Base-by-base conservation (phyloP, 2,329 filamentous ascomycete genomes). In the Salinomyces thailandicus region DNA sequence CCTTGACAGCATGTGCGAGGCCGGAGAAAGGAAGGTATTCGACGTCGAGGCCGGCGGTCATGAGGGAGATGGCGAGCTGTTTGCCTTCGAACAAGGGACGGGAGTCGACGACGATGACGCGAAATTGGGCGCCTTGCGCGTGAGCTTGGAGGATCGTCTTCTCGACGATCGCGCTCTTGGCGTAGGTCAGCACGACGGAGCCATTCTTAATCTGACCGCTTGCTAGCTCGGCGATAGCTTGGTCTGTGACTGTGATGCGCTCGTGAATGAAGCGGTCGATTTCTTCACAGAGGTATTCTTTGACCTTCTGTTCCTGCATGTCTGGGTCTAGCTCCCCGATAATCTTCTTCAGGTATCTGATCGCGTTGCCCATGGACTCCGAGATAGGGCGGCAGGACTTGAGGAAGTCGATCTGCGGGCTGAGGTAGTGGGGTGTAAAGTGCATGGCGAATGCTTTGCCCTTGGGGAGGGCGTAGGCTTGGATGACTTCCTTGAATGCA, bases 361-460 rank as follows among this genome's bases (percentile, higher is more conserved):
- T 93, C 22, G 86, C 86, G 59, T 96, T 98, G 42, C 91, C 91
- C 79, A 96, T 94, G 44, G 85, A 85, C 62, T 94, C 91, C 48
- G 85, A 93, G 63, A 98, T 83, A 20, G 91, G 87, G n/a, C 91
- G 79, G 55, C 87, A 95, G 48, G 85, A 85, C 42, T 85, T 84
- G 42, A 98, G 73, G 56, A 93, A 95, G 47, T 93, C 86, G 54
- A 98, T 95, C 62, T 98, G 91, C 24, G 87, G 85, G 53, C 86
- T 91, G 41, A 98, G 77, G 46, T 85, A 79, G 61, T 96, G 85
- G 8, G 84, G 82, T 19, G 85, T 91, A 51, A 98, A 79, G 65
- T 98, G 87, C 20, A 91, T 80, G 14, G 86, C 82, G 28, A 98
- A 74, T 27, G 86, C 87, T 39, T 80, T 86, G 27, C 82, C 81